Percentiles rank a stretch among this genome's conserved stretches.
Conservation (phyloP, 2,329 filamentous ascomycete genomes). For the Alternaria incomplexa region DNA sequence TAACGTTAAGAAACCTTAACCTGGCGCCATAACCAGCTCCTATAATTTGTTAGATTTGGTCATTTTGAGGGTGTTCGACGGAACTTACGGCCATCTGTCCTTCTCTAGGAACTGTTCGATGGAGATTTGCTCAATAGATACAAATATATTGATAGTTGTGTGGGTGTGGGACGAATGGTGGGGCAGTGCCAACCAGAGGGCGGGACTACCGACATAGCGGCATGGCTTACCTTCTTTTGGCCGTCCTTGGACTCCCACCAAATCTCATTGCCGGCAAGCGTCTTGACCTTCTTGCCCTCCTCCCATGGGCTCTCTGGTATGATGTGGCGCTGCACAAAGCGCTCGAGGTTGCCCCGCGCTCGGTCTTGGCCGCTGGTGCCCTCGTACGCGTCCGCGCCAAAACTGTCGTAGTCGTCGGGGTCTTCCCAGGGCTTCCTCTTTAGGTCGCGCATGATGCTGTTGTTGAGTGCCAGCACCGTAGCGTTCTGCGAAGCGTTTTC, state of each 20-base stretch:
- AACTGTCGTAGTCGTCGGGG: slow-evolving; percentile 70
- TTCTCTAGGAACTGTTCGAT: neutral
- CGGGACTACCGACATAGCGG: slow-evolving; percentile 3
- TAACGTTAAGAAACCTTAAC: slow-evolving; percentile 34
- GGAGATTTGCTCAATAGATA: neutral
- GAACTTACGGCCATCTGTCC: slow-evolving; percentile 9
- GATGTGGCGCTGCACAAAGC: slow-evolving; percentile 87
- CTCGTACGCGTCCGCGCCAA: slow-evolving; percentile 76
- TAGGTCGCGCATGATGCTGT: slow-evolving; percentile 77
- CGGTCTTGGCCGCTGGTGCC: slow-evolving; percentile 76
- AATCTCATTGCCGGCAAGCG: slow-evolving; percentile 71
- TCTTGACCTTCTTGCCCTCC: slow-evolving; percentile 69
- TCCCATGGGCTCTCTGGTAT: slow-evolving; percentile 78
- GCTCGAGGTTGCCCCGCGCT: slow-evolving; percentile 75
- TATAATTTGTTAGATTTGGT: too few species aligned
- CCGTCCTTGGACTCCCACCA: slow-evolving; percentile 82
- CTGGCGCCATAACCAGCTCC: slow-evolving; percentile 43
- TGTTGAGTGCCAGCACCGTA: slow-evolving; percentile 86
- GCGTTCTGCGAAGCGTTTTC: slow-evolving; percentile 71
- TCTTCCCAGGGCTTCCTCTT: slow-evolving; percentile 88
- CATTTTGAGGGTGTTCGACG: too few species aligned
- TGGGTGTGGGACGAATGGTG: neutral
- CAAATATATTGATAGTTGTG: neutral
- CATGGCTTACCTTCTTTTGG: slow-evolving; percentile 65
- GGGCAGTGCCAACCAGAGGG: slow-evolving; percentile 4